Percentiles rank a stretch among this genome's conserved stretches.
phyloP scores from a whole-genome alignment of 331 rosid genomes.

The Quercus lobata region DNA sequence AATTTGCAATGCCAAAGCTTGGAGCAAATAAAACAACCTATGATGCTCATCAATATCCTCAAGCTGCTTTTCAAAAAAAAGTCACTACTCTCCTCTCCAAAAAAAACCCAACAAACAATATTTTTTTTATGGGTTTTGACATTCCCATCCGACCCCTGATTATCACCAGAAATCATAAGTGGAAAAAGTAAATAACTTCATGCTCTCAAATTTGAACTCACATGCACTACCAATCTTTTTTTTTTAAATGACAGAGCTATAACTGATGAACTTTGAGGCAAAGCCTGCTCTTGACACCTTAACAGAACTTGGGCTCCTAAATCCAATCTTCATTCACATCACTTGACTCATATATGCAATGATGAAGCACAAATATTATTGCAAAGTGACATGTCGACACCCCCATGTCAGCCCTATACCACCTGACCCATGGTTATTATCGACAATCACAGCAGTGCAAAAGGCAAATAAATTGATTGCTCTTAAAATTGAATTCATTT shows the following conservation, averaged over 20 bases:
- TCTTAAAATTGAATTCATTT: background rate
- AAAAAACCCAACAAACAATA: background rate
- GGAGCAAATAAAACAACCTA: background rate
- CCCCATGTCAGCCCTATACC: background rate
- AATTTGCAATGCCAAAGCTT: background rate
- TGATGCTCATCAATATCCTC: background rate
- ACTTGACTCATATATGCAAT: background rate
- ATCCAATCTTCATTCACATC: background rate
- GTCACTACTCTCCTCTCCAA: background rate
- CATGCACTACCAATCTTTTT: constrained; percentile 53
- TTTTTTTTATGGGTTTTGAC: background rate
- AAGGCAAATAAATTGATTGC: background rate
- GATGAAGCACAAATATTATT: background rate
- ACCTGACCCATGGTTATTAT: background rate
- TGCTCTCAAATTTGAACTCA: constrained; percentile 1
- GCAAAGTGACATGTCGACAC: background rate
- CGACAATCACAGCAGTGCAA: background rate
- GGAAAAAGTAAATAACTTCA: background rate
- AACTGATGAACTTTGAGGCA: background rate
- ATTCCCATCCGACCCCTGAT: background rate
- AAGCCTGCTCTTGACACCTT: background rate
- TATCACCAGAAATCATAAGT: background rate
- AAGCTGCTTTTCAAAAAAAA: background rate
- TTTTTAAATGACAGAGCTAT: background rate
- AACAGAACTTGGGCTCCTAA: background rate